Conservation (phyloP, 2,329 filamentous ascomycete species). For the Mariannaea elegans region DNA sequence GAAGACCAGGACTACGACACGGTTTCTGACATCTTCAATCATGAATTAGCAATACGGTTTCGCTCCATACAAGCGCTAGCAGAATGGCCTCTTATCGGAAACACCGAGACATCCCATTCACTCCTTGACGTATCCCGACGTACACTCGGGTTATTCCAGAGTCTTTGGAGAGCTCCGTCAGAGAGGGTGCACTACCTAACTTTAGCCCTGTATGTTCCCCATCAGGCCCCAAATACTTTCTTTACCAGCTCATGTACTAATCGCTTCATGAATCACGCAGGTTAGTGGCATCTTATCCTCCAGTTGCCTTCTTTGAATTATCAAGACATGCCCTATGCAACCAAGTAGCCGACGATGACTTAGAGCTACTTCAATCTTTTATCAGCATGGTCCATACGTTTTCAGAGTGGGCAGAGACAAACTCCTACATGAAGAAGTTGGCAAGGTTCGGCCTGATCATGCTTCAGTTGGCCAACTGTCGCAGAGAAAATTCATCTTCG, state of each 20-base stretch:
- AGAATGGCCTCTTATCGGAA: neutral
- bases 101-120: neutral
- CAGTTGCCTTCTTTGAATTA: conserved; percentile 17
- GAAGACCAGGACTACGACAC: neutral
- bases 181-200: conserved; percentile 7
- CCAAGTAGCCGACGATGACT: neutral
- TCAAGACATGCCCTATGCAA: conserved; percentile 1
- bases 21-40: neutral
- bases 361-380: neutral
- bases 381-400: neutral
- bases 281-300: conserved; percentile 19
- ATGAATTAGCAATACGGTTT: neutral
- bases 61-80: neutral
- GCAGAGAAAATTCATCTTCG: neutral
- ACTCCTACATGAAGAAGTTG: conserved; percentile 8
- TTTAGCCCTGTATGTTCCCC: conserved; percentile 2
- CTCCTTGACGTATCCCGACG: conserved; percentile 6
- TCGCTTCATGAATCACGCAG: neutral
- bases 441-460: conserved; percentile 4
- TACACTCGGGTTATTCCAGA: conserved; percentile 11
- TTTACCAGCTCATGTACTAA: neutral
- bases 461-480: neutral
- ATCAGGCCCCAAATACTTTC: neutral
- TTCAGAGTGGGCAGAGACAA: conserved; percentile 13
- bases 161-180: conserved; percentile 4